These are phyloP conservation scores for Hagleromyces aurorensis DNA, from an alignment of 805 yeast genomes.

Conservation along the genomic window DNA sequence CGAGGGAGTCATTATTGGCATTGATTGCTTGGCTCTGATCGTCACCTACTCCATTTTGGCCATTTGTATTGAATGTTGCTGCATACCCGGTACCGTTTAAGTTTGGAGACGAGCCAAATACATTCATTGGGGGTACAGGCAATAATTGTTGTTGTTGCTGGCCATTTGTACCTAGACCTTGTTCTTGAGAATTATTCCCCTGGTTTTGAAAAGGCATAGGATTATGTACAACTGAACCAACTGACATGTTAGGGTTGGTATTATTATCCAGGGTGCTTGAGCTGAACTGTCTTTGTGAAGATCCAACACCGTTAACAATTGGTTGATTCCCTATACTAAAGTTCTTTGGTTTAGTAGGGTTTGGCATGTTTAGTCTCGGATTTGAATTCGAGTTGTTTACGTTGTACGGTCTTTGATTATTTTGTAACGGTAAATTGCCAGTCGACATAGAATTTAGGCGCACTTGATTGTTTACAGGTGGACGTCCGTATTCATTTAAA, in stretches of 20 bases:
- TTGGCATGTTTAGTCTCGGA: constrained; percentile 11
- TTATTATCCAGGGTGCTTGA: constrained; percentile 10
- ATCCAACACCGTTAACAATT: constrained; percentile 3
- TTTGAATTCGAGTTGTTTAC: constrained; percentile 5
- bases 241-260: constrained; percentile 17
- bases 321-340: constrained; percentile 7
- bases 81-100: constrained; percentile 1
- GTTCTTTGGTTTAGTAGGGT: constrained; percentile 6
- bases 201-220: constrained; percentile 6
- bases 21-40: constrained; percentile 5
- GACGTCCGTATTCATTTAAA: constrained; percentile 13
- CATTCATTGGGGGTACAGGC: too few relatives aligned
- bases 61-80: constrained; percentile 1
- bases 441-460: constrained; percentile 24
- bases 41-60: neutral
- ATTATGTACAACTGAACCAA: constrained; percentile 20
- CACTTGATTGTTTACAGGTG: constrained; percentile 15
- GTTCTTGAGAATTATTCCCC: constrained; percentile 1
- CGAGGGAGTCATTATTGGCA: constrained; percentile 4
- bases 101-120: constrained; percentile 2
- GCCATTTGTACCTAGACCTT: constrained; percentile 2
- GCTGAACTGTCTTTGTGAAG: constrained; percentile 22
- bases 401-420: constrained; percentile 13
- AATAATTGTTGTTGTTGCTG: constrained; percentile 3
- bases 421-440: constrained; percentile 14